Evolutionary conservation across 768 basidiomycete species (phyloP).

Genomic region (Atractiella rhizophila): DNA sequence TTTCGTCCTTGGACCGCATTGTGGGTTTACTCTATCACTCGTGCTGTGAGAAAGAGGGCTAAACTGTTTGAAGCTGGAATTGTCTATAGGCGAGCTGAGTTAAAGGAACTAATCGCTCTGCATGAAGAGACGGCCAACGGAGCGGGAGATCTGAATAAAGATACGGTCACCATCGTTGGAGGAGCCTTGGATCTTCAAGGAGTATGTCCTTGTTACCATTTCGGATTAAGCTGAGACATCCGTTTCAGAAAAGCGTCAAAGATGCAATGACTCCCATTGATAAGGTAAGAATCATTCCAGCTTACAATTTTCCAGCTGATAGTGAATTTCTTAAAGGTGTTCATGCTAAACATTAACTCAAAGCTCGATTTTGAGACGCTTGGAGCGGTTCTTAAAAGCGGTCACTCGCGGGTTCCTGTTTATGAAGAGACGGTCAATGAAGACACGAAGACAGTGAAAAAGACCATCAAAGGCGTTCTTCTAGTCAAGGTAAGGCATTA

Average conservation of each 20-base stretch:
- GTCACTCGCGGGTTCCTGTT: constrained; percentile 65
- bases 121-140: constrained; percentile 34
- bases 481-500: too few species aligned
- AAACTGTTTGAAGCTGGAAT: too few species aligned
- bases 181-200: constrained; percentile 69
- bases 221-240: constrained; percentile 25
- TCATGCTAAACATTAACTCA: constrained; percentile 69
- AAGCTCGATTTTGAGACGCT: constrained; percentile 57
- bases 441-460: constrained; percentile 34
- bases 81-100: constrained; percentile 56
- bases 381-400: constrained; percentile 46
- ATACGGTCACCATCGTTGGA: constrained; percentile 73
- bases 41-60: too few species aligned
- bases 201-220: constrained; percentile 53
- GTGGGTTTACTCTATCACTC: too few species aligned
- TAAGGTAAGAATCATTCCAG: constrained; percentile 3
- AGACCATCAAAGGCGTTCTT: constrained; percentile 60
- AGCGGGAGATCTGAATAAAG: constrained; percentile 60
- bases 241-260: constrained; percentile 10
- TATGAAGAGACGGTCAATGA: constrained; percentile 20
- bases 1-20: constrained; percentile 49
- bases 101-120: constrained; percentile 76
- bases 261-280: constrained; percentile 21
- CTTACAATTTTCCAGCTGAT: constrained; percentile 49
- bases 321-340: constrained; percentile 51